phyloP scores from a whole-genome alignment of 495 filamentous ascomycete species.

The Pseudevernia furfuracea region DNA sequence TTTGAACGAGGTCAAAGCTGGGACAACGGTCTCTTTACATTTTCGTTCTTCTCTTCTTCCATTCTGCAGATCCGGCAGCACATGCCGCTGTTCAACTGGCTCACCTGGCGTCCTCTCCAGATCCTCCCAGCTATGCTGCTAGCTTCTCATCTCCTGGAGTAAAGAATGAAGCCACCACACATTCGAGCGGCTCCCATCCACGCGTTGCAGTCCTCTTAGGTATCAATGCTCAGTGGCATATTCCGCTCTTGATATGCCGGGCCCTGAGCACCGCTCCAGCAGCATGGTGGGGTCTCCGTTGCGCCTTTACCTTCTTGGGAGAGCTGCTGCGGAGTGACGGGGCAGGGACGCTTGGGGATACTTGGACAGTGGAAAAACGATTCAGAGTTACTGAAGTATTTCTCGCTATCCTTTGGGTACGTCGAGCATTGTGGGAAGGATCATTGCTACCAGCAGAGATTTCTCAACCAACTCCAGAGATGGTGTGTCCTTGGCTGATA shows the following conservation, averaged over 20 bases:
- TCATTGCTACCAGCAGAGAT: background rate
- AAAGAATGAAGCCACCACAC: slow-evolving; percentile 24
- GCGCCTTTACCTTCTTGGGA: slow-evolving; percentile 51
- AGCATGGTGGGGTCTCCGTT: slow-evolving; percentile 55
- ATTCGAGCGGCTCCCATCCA: slow-evolving; percentile 45
- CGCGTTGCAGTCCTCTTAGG: slow-evolving; percentile 59
- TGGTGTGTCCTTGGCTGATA: slow-evolving; percentile 3
- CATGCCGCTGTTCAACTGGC: slow-evolving; percentile 12
- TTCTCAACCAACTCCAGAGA: background rate
- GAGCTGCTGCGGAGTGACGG: slow-evolving; percentile 45
- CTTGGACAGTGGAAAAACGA: slow-evolving; percentile 46
- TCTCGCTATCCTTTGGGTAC: slow-evolving; percentile 77
- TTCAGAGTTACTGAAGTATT: slow-evolving; percentile 69
- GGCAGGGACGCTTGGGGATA: slow-evolving; percentile 38
- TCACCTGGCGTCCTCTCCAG: slow-evolving; percentile 27
- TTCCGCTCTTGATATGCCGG: slow-evolving; percentile 54
- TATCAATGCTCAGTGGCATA: slow-evolving; percentile 53
- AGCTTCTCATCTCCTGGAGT: slow-evolving; percentile 11
- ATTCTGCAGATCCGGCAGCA: slow-evolving; percentile 25
- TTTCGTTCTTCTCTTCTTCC: background rate
- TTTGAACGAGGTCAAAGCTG: background rate
- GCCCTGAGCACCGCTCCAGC: slow-evolving; percentile 53
- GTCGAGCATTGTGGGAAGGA: slow-evolving; percentile 24
- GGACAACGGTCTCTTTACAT: background rate
- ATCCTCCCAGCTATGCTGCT: slow-evolving; percentile 24